Conservation (phyloP, 345 rosid genomes). For the Combretum micranthum region DNA sequence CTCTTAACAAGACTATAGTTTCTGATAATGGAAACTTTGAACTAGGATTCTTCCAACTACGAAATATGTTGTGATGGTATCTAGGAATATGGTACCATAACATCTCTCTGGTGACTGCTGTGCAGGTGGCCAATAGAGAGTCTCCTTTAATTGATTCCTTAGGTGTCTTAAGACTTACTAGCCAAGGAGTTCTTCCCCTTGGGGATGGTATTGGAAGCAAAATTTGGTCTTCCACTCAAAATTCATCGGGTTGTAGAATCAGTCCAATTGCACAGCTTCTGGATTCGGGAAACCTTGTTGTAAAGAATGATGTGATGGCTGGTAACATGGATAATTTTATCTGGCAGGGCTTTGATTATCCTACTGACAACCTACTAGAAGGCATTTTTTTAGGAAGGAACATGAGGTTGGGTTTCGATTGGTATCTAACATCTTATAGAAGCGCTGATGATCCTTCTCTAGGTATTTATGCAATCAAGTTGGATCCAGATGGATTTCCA, state of each 20-base stretch:
- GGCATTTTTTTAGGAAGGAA: conserved; percentile 48
- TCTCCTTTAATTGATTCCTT: conserved; percentile 6
- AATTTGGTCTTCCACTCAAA: conserved; percentile 8
- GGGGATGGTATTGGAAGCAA: background rate
- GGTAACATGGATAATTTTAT: conserved; percentile 1
- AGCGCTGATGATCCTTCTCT: conserved; percentile 32
- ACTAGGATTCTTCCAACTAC: conserved; percentile 28
- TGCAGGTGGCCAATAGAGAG: conserved; percentile 18
- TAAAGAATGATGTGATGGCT: conserved; percentile 15
- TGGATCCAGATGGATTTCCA: conserved; percentile 31
- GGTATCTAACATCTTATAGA: conserved; percentile 35
- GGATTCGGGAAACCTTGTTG: conserved; percentile 41
- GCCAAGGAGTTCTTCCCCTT: conserved; percentile 6
- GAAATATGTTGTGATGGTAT: conserved; percentile 12
- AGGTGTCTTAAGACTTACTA: conserved; percentile 2
- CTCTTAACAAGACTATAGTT: conserved; percentile 18
- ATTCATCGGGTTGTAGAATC: background rate
- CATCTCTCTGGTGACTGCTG: conserved; percentile 4
- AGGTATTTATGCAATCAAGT: conserved; percentile 17
- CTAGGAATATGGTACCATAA: conserved; percentile 29
- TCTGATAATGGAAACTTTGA: conserved; percentile 16
- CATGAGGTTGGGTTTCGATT: conserved; percentile 17
- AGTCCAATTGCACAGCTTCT: conserved; percentile 30
- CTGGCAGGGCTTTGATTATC: conserved; percentile 64
- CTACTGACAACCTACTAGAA: conserved; percentile 31